Conservation (phyloP, 2,329 filamentous ascomycete species). For the Diaporthe amygdali region DNA sequence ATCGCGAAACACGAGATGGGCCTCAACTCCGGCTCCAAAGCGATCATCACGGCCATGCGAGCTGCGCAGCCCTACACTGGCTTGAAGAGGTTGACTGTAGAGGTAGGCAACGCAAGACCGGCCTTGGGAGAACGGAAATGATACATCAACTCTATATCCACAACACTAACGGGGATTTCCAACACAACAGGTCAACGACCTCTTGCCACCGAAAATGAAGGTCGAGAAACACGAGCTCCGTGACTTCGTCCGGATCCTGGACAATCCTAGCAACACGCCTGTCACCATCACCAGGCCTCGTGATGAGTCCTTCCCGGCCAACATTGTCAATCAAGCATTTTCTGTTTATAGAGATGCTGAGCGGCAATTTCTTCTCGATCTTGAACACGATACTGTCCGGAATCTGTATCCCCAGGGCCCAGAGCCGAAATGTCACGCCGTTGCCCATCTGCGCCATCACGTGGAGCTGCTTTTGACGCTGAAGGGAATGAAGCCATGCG, state of each 20-base stretch:
- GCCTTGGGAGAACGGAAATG: too few relatives aligned
- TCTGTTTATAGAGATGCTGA: neutral
- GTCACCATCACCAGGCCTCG: neutral
- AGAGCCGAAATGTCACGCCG: neutral
- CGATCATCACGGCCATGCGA: neutral
- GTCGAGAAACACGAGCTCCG: neutral
- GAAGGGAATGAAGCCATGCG: neutral
- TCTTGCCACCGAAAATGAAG: neutral
- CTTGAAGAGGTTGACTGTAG: neutral
- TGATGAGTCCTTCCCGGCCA: neutral
- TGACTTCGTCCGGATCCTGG: neutral
- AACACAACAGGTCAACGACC: neutral
- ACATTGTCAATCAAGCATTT: neutral
- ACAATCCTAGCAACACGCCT: neutral
- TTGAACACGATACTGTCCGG: neutral
- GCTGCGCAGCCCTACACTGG: neutral
- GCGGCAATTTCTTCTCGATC: neutral
- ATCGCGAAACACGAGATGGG: neutral
- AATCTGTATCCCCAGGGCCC: neutral
- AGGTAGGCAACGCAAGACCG: neutral
- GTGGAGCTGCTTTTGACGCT: neutral
- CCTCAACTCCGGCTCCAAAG: neutral
- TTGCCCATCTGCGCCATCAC: neutral
- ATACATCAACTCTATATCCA: neutral
- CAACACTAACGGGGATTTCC: neutral